Conservation (phyloP, 352 stramenopile species). For the Halophytophthora polymorphica region DNA sequence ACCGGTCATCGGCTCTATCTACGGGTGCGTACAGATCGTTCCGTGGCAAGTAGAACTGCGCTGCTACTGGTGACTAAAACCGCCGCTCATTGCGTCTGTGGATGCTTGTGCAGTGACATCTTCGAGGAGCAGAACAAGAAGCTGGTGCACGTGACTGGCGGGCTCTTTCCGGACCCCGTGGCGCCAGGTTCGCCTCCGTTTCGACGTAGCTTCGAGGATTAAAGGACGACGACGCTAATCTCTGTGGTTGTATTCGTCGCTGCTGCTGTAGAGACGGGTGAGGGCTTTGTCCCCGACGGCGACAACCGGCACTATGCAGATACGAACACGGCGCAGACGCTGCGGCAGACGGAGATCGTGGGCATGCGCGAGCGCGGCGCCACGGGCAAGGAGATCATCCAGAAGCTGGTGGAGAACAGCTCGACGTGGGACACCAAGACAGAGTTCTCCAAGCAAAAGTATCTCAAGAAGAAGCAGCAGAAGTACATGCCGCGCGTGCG, state of each 20-base stretch:
- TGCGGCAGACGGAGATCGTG: conserved; percentile 65
- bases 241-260: background rate
- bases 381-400: conserved; percentile 86
- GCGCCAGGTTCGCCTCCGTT: conserved; percentile 42
- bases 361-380: conserved; percentile 67
- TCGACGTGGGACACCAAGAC: conserved; percentile 94
- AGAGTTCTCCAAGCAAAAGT: conserved; percentile 96
- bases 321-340: conserved; percentile 82
- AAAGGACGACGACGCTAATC: background rate
- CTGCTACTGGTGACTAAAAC: background rate
- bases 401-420: conserved; percentile 93
- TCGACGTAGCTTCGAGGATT: background rate
- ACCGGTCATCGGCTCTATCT: conserved; percentile 67
- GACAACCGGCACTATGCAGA: conserved; percentile 85
- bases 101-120: conserved; percentile 36
- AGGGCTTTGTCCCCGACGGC: conserved; percentile 66
- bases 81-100: background rate
- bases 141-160: conserved; percentile 63
- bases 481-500: conserved; percentile 89
- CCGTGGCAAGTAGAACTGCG: background rate
- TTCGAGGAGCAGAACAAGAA: conserved; percentile 87
- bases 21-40: conserved; percentile 37
- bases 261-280: conserved; percentile 55
- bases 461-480: conserved; percentile 94
- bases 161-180: conserved; percentile 80